A percentile compares a stretch with the other conserved stretches of the same genome.
phyloP scores from a whole-genome alignment of 2,329 filamentous ascomycete genomes.

The Magnaporthiopsis rhizophila region DNA sequence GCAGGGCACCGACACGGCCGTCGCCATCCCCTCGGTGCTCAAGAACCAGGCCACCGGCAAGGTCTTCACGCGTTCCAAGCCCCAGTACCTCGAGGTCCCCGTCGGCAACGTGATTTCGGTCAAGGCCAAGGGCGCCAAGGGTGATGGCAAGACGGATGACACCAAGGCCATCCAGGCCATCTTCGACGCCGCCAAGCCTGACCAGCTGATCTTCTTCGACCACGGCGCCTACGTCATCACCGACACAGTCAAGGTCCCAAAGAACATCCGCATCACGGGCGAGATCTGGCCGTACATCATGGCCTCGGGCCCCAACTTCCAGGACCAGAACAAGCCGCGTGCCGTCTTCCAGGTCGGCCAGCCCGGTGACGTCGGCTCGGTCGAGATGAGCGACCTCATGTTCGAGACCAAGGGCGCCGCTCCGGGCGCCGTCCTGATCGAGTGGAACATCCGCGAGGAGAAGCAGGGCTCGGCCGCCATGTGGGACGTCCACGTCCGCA shows the following conservation, averaged over 20 bases:
- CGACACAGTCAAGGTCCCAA: slow-evolving; percentile 63
- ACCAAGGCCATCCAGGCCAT: slow-evolving; percentile 75
- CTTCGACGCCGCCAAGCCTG: slow-evolving; percentile 57
- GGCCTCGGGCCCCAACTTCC: slow-evolving; percentile 67
- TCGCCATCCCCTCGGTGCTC: slow-evolving; percentile 59
- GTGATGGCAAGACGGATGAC: slow-evolving; percentile 82
- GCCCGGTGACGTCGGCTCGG: slow-evolving; percentile 64
- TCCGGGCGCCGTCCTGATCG: slow-evolving; percentile 80
- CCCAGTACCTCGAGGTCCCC: slow-evolving; percentile 68
- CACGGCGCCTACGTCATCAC: slow-evolving; percentile 66
- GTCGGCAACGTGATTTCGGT: slow-evolving; percentile 72
- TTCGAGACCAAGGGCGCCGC: slow-evolving; percentile 77
- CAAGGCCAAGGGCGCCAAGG: slow-evolving; percentile 74
- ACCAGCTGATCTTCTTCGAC: slow-evolving; percentile 66
- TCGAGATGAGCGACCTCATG: slow-evolving; percentile 84
- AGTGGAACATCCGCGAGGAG: slow-evolving; percentile 76
- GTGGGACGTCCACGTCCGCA: slow-evolving; percentile 94
- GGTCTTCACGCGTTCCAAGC: slow-evolving; percentile 78
- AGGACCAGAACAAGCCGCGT: slow-evolving; percentile 65
- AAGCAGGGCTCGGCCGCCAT: slow-evolving; percentile 65
- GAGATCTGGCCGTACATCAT: slow-evolving; percentile 90
- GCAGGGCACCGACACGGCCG: slow-evolving; percentile 48
- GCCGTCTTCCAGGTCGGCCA: slow-evolving; percentile 82
- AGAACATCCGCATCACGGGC: slow-evolving; percentile 78
- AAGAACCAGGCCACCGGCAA: slow-evolving; percentile 52